phyloP scores from a whole-genome alignment of 768 basidiomycete species.

The Tulasnella sp. region DNA sequence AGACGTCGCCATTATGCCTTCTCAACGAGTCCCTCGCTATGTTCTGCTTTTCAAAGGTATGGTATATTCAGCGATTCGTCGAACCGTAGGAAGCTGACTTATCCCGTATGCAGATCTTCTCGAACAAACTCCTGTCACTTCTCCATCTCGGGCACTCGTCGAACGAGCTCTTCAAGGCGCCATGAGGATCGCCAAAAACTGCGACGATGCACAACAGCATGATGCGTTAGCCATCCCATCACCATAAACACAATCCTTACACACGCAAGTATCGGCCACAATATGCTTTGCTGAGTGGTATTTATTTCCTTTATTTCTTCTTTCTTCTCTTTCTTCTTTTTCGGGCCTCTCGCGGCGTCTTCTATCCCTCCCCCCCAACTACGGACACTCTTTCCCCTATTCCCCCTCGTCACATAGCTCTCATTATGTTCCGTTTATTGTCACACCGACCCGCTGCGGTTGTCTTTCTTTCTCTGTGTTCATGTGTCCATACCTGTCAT shows the following conservation, averaged over 20 bases:
- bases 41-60: conserved; percentile 63
- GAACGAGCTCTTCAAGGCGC: conserved; percentile 63
- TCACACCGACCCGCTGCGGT: conserved; percentile 16
- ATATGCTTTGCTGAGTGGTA: background rate
- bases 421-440: conserved; percentile 30
- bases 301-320: background rate
- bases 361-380: conserved; percentile 3
- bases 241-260: background rate
- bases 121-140: conserved; percentile 54
- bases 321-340: background rate
- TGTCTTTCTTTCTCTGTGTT: background rate
- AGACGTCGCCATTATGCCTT: conserved; percentile 64
- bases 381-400: background rate
- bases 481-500: background rate
- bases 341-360: background rate
- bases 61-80: conserved; percentile 35
- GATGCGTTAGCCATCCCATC: background rate
- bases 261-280: background rate
- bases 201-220: conserved; percentile 57
- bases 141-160: conserved; percentile 56
- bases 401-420: conserved; percentile 4
- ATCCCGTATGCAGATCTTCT: conserved; percentile 52
- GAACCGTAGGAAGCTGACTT: conserved; percentile 22
- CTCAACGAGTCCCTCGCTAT: conserved; percentile 55
- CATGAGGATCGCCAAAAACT: conserved; percentile 60